A percentile compares a stretch with the other conserved stretches of the same genome.
phyloP scores from a whole-genome alignment of 257 asterid species.

The Fraxinus americana region DNA sequence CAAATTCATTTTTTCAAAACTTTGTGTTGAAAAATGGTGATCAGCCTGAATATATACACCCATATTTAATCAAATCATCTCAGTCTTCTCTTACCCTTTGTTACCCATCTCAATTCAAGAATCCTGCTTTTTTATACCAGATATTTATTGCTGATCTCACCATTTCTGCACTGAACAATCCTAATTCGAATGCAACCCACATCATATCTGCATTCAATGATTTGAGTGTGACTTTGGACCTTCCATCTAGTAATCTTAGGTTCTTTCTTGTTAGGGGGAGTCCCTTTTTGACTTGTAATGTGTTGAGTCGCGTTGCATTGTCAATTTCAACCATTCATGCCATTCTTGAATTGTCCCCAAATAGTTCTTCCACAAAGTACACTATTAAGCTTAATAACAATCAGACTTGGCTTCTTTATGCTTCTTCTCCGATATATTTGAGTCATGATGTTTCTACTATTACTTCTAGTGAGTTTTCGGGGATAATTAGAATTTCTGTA shows the following conservation, averaged over 20 bases:
- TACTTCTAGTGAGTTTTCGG: slow-evolving; percentile 59
- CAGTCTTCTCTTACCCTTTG: slow-evolving; percentile 62
- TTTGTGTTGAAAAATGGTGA: slow-evolving; percentile 81
- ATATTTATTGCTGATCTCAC: slow-evolving; percentile 61
- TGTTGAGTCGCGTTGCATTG: slow-evolving; percentile 35
- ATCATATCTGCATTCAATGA: slow-evolving; percentile 66
- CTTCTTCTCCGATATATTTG: slow-evolving; percentile 67
- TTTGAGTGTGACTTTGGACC: slow-evolving; percentile 75
- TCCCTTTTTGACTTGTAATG: slow-evolving; percentile 75
- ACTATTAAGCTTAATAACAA: slow-evolving; percentile 69
- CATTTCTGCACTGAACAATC: slow-evolving; percentile 50
- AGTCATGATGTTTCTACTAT: slow-evolving; percentile 46
- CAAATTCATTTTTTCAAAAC: slow-evolving; percentile 87
- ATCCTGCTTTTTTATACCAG: slow-evolving; percentile 66
- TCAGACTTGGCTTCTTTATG: slow-evolving; percentile 81
- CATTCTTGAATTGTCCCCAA: slow-evolving; percentile 53
- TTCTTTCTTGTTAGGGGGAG: slow-evolving; percentile 85
- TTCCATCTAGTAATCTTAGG: slow-evolving; percentile 68
- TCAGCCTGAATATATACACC: slow-evolving; percentile 87
- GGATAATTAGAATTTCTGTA: slow-evolving; percentile 69
- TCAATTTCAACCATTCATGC: slow-evolving; percentile 85
- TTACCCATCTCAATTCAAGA: slow-evolving; percentile 61
- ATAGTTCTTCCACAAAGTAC: slow-evolving; percentile 57
- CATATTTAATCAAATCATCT: slow-evolving; percentile 66
- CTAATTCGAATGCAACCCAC: slow-evolving; percentile 48